Base-by-base conservation (phyloP, 2,329 filamentous ascomycete genomes). In the Ophiostoma pallidulum region DNA sequence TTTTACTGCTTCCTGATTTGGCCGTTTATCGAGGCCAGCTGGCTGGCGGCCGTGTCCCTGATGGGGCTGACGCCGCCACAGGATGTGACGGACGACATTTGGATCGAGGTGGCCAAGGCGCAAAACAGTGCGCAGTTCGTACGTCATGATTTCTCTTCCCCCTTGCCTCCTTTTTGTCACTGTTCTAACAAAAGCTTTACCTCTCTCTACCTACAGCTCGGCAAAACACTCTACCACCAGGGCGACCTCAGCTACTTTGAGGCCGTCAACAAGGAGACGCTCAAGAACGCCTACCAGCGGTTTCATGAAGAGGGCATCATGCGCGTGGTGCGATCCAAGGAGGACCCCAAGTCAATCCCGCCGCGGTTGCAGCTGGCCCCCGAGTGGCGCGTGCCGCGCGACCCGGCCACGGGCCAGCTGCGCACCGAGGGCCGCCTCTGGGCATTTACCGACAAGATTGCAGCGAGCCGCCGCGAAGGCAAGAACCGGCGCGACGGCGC, bases 1-100 rank as follows among this genome's bases (percentile, higher is more conserved):
- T 98, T 98, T 65, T 97, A 97, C 67, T 97, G 91, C 67, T 98
- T 97, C 72, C 69, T 98, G 18, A 88, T 98, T 53, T 98, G 92
- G 92, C 92, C 92, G 0, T 98, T 98, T 57, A 90, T 97, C 55
- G 92, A 98, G 65, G 85, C 90, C 0, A 84, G 78, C 45, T 98
- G 92, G 92, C 75, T 98, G 2, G 90, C 88, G 10, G 85, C 89
- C 0, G 84, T 97, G 0, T 88, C 86, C 0, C 71, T 97, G 0
- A 83, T 95, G 70, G 90, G 91, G 38, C 73, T 97, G 13, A 84
- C 86, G 0, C 89, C 90, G 2, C 88, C 87, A 4, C 59, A 65
- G 1, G 67, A 60, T 0, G 64, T 73, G 51, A 68, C 72, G n/a
- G 72, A 72, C n/a, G 80, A 84, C 41, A 71, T 77, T 6, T 96